Conservation (phyloP, 176 grass and related monocot species). For the Juncus effusus region DNA sequence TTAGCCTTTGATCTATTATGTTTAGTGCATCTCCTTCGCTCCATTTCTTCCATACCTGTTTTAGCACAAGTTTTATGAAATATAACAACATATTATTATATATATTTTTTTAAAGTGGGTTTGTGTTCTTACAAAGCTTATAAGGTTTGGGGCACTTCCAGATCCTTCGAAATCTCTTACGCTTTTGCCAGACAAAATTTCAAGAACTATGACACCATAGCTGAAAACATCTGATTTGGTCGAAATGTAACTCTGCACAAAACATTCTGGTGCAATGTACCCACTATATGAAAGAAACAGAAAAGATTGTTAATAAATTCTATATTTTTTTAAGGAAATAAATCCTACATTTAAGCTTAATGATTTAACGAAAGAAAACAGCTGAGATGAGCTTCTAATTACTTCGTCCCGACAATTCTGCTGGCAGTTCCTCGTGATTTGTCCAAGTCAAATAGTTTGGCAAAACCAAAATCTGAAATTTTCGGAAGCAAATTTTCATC, state of each 20-base stretch:
- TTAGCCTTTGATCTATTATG: constrained; percentile 12
- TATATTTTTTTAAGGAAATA: not conserved
- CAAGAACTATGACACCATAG: constrained; percentile 31
- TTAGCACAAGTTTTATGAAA: not conserved
- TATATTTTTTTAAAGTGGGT: not conserved
- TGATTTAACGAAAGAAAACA: not conserved
- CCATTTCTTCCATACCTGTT: constrained; percentile 32
- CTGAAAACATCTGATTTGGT: constrained; percentile 35
- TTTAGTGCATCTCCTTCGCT: constrained; percentile 1
- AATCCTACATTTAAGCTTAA: not conserved
- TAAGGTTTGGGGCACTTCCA: constrained; percentile 12
- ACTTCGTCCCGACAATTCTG: constrained; percentile 83
- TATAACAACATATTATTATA: not conserved
- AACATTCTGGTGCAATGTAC: constrained; percentile 37
- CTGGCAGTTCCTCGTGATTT: constrained; percentile 58
- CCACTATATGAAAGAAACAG: constrained; percentile 26
- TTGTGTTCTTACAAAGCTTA: not conserved
- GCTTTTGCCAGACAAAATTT: constrained; percentile 25
- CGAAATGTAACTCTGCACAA: constrained; percentile 4
- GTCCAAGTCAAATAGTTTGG: constrained; percentile 65
- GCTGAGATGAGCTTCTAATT: constrained; percentile 21
- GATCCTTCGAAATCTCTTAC: constrained; percentile 2
- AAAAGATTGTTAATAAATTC: not conserved
- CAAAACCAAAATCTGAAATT: constrained; percentile 84
- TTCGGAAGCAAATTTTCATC: constrained; percentile 63